Percentiles rank a stretch among this genome's conserved stretches.
Conservation (phyloP, 768 basidiomycete genomes). For the Kwoniella sp. region DNA sequence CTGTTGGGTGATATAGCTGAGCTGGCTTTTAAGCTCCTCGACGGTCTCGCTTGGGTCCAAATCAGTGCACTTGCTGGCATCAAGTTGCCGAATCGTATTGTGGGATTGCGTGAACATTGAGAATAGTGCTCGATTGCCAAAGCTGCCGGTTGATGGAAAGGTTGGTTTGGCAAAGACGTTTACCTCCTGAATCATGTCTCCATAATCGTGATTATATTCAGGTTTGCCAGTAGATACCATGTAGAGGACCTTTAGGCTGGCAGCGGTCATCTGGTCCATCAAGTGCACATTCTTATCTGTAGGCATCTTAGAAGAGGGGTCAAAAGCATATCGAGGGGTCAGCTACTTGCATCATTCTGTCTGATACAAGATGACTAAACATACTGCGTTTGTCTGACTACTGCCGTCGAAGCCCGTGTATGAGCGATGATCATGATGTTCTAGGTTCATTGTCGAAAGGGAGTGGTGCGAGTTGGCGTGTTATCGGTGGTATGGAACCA, state of each 20-base stretch:
- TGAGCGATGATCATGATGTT: too few relatives aligned
- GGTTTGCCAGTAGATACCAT: background rate
- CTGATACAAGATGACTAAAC: too few relatives aligned
- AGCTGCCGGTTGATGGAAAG: background rate
- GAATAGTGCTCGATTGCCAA: background rate
- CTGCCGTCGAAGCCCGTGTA: too few relatives aligned
- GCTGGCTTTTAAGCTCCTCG: background rate
- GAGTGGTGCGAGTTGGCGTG: too few relatives aligned
- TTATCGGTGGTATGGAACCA: too few relatives aligned
- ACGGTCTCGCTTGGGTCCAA: background rate
- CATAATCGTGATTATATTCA: background rate
- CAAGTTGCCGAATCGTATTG: background rate
- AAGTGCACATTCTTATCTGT: too few relatives aligned
- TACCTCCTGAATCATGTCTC: background rate
- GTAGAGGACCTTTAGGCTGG: background rate
- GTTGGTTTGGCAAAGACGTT: background rate
- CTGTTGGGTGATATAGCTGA: background rate
- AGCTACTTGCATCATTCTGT: too few relatives aligned
- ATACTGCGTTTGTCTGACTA: too few relatives aligned
- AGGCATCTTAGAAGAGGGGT: too few relatives aligned
- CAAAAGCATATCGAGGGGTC: too few relatives aligned
- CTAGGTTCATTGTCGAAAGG: too few relatives aligned
- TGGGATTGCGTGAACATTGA: background rate
- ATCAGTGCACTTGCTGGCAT: background rate
- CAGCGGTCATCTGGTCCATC: background rate